Conservation (phyloP, 345 rosid genomes). For the Eucalyptus tenuipes region DNA sequence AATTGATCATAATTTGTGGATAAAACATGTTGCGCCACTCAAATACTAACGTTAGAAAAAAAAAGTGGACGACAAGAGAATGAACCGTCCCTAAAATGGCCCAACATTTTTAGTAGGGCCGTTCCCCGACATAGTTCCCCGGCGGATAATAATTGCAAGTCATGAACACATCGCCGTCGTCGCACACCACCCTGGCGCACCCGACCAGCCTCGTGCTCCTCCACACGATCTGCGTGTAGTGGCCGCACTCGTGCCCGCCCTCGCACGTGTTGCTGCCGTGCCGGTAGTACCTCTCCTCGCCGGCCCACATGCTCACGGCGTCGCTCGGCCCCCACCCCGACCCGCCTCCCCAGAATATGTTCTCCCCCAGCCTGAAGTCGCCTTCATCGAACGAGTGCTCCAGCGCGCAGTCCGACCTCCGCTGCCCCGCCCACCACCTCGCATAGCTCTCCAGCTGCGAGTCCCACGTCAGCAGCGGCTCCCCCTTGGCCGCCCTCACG, state of each 20-base stretch:
- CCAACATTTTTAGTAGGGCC: conserved; percentile 30
- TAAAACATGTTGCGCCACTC: not conserved
- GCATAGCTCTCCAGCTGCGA: conserved; percentile 58
- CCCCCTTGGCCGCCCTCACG: conserved; percentile 53
- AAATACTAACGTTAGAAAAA: not conserved
- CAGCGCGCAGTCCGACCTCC: conserved; percentile 48
- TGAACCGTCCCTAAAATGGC: not conserved
- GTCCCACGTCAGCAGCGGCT: conserved; percentile 69
- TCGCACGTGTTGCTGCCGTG: conserved; percentile 43
- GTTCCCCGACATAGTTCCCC: conserved; percentile 74
- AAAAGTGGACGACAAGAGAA: not conserved
- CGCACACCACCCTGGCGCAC: conserved; percentile 69
- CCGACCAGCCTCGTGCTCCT: conserved; percentile 49
- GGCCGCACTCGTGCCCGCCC: conserved; percentile 68
- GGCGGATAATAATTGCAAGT: conserved; percentile 88
- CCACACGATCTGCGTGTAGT: conserved; percentile 90
- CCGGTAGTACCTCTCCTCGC: conserved; percentile 58
- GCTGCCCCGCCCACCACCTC: conserved; percentile 64
- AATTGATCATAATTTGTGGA: not conserved
- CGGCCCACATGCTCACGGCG: conserved; percentile 61
- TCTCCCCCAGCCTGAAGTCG: conserved; percentile 63
- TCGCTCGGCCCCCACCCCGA: conserved; percentile 47
- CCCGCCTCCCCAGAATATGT: conserved; percentile 76
- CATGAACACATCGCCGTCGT: conserved; percentile 73
- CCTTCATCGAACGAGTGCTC: conserved; percentile 58